phyloP scores from a whole-genome alignment of 257 asterid genomes.

The Fraxinus quadrangulata region DNA sequence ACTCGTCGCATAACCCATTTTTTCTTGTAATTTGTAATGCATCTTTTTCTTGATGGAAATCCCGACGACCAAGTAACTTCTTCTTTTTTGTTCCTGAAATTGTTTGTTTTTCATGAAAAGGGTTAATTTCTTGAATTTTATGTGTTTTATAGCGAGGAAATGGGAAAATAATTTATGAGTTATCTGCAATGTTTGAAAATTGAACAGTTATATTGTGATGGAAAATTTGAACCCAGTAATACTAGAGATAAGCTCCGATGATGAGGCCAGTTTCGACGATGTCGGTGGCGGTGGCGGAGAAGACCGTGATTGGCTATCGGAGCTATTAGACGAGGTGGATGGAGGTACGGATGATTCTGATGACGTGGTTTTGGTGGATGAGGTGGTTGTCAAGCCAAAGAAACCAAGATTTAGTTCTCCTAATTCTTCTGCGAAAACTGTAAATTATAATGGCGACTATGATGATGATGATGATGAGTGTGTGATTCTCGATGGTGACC shows the following conservation, averaged over 20 bases:
- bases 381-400: conserved; percentile 40
- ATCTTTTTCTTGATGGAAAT: background rate
- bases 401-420: conserved; percentile 29
- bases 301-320: conserved; percentile 60
- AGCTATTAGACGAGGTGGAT: conserved; percentile 49
- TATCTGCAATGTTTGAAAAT: conserved; percentile 23
- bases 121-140: background rate
- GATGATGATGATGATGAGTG: conserved; percentile 55
- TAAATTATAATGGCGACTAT: background rate
- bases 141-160: background rate
- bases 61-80: background rate
- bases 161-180: conserved; percentile 11
- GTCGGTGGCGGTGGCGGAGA: conserved; percentile 34
- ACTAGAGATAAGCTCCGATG: conserved; percentile 81
- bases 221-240: conserved; percentile 40
- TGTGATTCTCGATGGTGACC: conserved; percentile 74
- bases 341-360: conserved; percentile 43
- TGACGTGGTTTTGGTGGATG: conserved; percentile 61
- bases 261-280: conserved; percentile 50
- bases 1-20: no score
- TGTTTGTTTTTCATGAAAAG: background rate
- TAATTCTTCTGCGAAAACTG: conserved; percentile 22
- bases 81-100: background rate
- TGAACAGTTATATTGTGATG: conserved; percentile 35
- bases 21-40: background rate